phyloP scores from a whole-genome alignment of 179 eudicot species.

The Spinacia oleracea region DNA sequence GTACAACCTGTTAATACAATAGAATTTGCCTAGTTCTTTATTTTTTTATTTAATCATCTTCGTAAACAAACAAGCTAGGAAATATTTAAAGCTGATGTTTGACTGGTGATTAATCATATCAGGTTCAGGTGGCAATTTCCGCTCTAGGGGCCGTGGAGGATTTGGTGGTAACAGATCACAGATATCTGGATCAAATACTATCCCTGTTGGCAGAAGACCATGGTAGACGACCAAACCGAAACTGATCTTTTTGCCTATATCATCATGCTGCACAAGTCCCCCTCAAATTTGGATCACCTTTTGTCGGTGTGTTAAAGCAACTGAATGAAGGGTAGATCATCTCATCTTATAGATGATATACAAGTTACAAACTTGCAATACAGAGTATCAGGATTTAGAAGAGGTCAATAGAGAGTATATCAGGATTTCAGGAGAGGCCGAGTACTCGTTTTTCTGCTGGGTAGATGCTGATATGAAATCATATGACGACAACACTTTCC shows the following conservation, averaged over 20 bases:
- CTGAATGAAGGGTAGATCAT: not conserved
- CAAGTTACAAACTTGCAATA: not conserved
- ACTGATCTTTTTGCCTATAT: not conserved
- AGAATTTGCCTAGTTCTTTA: no score
- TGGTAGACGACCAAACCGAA: slow-evolving; percentile 40
- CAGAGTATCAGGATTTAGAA: no score
- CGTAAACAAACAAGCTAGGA: not conserved
- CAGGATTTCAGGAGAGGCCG: not conserved
- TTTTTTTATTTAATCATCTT: not conserved
- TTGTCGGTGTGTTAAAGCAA: not conserved
- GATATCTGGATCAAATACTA: slow-evolving; percentile 68
- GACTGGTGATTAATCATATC: slow-evolving; percentile 15
- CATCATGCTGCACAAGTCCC: not conserved
- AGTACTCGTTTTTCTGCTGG: not conserved
- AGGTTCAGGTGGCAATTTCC: slow-evolving; percentile 60
- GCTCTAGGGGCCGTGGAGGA: slow-evolving; percentile 91
- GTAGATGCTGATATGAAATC: not conserved
- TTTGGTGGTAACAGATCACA: slow-evolving; percentile 69
- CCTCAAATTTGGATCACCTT: not conserved
- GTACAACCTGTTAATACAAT: no score
- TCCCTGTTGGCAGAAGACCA: slow-evolving; percentile 70
- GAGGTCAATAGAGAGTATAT: not conserved
- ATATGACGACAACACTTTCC: not conserved
- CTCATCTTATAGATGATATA: not conserved
- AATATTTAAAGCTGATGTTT: no score